phyloP scores from a whole-genome alignment of 2,329 filamentous ascomycete species.

The Purpureocillium lavendulum region DNA sequence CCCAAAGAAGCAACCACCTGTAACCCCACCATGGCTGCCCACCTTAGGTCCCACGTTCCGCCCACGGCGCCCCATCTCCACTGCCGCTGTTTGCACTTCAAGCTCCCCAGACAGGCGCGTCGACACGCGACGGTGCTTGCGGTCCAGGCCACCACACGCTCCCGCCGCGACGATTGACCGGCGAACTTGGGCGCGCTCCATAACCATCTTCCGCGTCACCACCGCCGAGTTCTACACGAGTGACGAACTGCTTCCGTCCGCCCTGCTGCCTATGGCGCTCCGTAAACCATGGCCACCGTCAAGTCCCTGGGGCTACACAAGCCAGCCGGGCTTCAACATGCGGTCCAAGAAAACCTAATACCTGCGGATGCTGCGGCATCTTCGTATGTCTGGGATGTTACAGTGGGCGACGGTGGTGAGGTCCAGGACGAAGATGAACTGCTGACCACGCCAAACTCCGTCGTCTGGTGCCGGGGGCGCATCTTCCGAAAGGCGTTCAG shows the following conservation, averaged over 20 bases:
- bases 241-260: no score
- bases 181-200: no score
- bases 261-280: conserved; percentile 21
- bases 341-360: conserved; percentile 73
- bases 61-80: no score
- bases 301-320: conserved; percentile 86
- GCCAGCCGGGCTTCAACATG: conserved; percentile 74
- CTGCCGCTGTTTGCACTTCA: no score
- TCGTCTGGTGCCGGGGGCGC: conserved; percentile 83
- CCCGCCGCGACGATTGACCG: not conserved
- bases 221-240: no score
- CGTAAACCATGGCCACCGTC: conserved; percentile 68
- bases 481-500: conserved; percentile 79
- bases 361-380: conserved; percentile 55
- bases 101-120: conserved; percentile 2
- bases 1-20: not conserved
- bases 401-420: conserved; percentile 27
- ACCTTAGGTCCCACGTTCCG: no score
- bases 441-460: conserved; percentile 63
- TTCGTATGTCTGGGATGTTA: conserved; percentile 70
- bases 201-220: no score
- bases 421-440: conserved; percentile 65
- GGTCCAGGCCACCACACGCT: not conserved
- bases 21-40: no score
- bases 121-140: conserved; percentile 3